phyloP scores from a whole-genome alignment of 805 yeast genomes.

The Cyberlindnera sargentensis region DNA sequence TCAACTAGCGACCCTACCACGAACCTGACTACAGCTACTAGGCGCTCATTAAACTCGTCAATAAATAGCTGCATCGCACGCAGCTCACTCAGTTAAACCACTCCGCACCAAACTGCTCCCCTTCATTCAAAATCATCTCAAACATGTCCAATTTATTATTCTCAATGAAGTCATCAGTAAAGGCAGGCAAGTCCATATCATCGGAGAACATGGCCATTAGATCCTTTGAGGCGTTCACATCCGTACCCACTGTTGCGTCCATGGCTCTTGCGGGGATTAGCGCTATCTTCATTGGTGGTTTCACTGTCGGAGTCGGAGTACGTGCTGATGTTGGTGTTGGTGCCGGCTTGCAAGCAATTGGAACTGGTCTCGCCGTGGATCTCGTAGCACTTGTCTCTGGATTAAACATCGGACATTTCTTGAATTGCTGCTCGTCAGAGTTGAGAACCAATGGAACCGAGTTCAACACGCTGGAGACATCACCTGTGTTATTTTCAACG shows the following conservation, averaged over 20 bases:
- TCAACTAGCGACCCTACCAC: neutral
- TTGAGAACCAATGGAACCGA: constrained; percentile 20
- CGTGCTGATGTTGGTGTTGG: neutral
- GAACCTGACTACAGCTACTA: too few relatives aligned
- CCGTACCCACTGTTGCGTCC: too few relatives aligned
- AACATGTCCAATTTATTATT: neutral
- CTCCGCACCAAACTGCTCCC: constrained; percentile 12
- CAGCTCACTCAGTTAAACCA: constrained; percentile 15
- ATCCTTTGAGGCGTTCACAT: too few relatives aligned
- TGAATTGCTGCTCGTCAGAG: constrained; percentile 15
- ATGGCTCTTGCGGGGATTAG: too few relatives aligned
- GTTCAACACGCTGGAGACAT: constrained; percentile 14
- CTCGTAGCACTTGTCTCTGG: constrained; percentile 10
- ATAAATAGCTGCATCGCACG: too few relatives aligned
- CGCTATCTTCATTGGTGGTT: neutral
- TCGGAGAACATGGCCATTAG: too few relatives aligned
- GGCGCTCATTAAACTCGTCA: too few relatives aligned
- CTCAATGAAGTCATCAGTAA: neutral
- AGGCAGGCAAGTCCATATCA: too few relatives aligned
- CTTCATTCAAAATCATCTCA: neutral
- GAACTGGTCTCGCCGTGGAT: constrained; percentile 1
- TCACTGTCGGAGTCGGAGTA: neutral
- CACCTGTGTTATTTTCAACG: constrained; percentile 19
- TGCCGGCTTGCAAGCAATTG: too few relatives aligned
- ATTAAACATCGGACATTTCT: constrained; percentile 10